Evolutionary conservation across 805 yeast genomes (phyloP).

Genomic region (Debaryomyces maramus): DNA sequence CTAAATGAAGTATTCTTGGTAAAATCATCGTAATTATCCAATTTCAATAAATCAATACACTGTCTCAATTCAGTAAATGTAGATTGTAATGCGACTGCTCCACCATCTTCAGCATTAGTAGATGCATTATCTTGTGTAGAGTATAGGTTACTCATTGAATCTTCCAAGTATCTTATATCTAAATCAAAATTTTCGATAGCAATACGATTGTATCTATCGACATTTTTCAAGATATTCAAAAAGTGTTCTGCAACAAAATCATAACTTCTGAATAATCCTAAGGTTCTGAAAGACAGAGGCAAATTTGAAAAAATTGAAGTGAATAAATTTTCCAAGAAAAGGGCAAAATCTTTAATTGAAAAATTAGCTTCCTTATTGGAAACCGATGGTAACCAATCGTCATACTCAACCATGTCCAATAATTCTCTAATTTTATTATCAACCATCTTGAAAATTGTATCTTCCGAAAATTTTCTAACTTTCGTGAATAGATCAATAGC

Average conservation of each 20-base stretch:
- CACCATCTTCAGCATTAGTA: conserved; percentile 25
- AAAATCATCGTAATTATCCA: conserved; percentile 65
- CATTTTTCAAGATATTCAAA: conserved; percentile 56
- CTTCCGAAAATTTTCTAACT: conserved; percentile 73
- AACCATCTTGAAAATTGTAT: conserved; percentile 76
- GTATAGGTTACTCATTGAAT: conserved; percentile 43
- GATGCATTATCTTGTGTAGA: conserved; percentile 17
- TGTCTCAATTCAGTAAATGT: conserved; percentile 81
- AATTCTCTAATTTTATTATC: conserved; percentile 78
- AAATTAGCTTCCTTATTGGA: conserved; percentile 63
- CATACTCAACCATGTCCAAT: conserved; percentile 74
- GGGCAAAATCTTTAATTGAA: conserved; percentile 79
- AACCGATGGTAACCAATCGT: conserved; percentile 69
- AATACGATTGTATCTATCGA: conserved; percentile 55
- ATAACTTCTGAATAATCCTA: conserved; percentile 82
- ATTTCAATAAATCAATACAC: conserved; percentile 66
- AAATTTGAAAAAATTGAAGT: conserved; percentile 79
- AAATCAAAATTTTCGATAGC: conserved; percentile 72
- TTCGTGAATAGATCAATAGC: conserved; percentile 56
- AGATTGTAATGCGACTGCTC: conserved; percentile 58
- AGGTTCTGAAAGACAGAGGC: conserved; percentile 73
- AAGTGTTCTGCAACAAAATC: conserved; percentile 79
- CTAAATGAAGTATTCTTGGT: conserved; percentile 46
- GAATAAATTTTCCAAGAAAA: conserved; percentile 81
- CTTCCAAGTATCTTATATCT: conserved; percentile 78